phyloP scores from a whole-genome alignment of 768 basidiomycete genomes.

The Lactarius sanguifluus region DNA sequence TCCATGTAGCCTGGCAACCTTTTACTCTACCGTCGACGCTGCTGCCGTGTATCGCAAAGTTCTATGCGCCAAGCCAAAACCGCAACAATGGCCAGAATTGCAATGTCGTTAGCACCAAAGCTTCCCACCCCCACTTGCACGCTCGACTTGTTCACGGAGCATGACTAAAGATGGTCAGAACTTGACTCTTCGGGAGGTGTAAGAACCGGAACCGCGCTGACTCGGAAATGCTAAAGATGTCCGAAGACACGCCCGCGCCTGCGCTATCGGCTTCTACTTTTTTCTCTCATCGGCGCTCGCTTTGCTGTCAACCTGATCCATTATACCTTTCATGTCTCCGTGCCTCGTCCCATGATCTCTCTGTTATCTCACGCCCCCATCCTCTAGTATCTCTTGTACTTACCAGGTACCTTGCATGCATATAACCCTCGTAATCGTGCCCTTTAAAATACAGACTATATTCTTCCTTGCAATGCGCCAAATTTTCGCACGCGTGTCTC shows the following conservation, averaged over 20 bases:
- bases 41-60: no score
- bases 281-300: neutral
- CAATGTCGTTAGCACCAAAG: neutral
- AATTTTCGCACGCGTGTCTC: no score
- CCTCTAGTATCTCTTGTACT: neutral
- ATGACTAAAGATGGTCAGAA: no score
- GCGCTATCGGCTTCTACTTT: neutral
- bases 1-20: neutral
- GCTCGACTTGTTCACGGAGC: neutral
- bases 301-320: no score
- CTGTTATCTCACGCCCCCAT: neutral
- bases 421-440: neutral
- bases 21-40: no score
- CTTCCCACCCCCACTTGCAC: neutral
- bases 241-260: no score
- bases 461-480: no score
- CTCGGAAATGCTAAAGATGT: neutral
- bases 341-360: neutral
- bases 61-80: no score
- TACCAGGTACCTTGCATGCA: neutral
- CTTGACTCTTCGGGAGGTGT: neutral
- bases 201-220: neutral
- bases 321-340: neutral
- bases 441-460: no score
- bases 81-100: neutral